phyloP scores from a whole-genome alignment of 208 protist genomes.

The Leishmania mexicana region DNA sequence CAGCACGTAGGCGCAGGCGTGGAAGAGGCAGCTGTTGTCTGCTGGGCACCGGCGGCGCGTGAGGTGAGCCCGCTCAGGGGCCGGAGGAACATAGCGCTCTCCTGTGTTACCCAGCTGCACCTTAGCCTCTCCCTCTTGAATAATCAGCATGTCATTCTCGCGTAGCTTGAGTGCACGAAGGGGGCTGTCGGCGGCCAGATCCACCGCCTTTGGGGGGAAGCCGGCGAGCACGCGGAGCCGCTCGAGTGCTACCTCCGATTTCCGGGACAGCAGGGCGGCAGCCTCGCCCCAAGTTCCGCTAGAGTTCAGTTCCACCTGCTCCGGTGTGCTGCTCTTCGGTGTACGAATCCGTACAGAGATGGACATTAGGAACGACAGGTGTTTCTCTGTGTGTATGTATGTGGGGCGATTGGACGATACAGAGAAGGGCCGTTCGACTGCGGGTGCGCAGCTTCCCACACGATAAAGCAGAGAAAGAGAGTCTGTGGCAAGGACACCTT shows the following conservation, averaged over 20 bases:
- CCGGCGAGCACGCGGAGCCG: conserved; percentile 66
- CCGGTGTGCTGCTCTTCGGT: conserved; percentile 44
- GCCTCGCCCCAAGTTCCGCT: conserved; percentile 29
- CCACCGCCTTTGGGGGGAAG: conserved; percentile 81
- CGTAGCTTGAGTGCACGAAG: conserved; percentile 45
- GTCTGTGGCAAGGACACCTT: not conserved
- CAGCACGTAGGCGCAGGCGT: conserved; percentile 92
- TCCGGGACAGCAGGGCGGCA: conserved; percentile 14
- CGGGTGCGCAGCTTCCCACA: not conserved
- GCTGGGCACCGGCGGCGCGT: conserved; percentile 84
- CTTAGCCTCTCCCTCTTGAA: conserved; percentile 77
- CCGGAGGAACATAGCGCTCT: conserved; percentile 81
- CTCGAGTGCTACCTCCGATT: conserved; percentile 40
- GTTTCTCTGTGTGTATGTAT: no score
- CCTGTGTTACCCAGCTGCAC: conserved; percentile 61
- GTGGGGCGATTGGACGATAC: not conserved
- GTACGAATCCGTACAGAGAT: conserved; percentile 75
- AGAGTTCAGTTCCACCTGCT: conserved; percentile 49
- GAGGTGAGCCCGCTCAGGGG: conserved; percentile 77
- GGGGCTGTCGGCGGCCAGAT: conserved; percentile 29
- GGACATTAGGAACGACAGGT: conserved; percentile 7
- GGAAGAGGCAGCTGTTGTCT: conserved; percentile 97
- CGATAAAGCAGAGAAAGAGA: not conserved
- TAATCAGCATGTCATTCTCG: conserved; percentile 68
- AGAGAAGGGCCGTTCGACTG: not conserved